Evolutionary conservation across 2,329 filamentous ascomycete species (phyloP).

Genomic region (Metarhizium album): DNA sequence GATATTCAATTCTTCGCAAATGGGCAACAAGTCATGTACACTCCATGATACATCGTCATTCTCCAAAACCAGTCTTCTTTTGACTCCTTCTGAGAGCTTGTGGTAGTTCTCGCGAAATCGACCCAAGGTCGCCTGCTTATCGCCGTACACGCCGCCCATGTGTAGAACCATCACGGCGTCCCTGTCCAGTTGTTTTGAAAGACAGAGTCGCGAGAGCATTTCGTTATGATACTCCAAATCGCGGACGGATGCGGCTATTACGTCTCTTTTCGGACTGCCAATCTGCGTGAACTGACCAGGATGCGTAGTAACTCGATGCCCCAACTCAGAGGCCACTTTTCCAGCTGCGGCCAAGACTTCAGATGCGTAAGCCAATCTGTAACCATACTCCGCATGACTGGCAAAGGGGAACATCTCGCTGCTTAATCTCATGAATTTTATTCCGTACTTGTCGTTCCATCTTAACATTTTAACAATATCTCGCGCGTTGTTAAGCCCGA

Average conservation of each 20-base stretch:
- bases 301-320: slow-evolving; percentile 81
- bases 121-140: slow-evolving; percentile 68
- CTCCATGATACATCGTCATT: slow-evolving; percentile 91
- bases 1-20: slow-evolving; percentile 91
- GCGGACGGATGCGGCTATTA: slow-evolving; percentile 65
- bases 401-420: slow-evolving; percentile 98
- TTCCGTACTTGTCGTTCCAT: slow-evolving; percentile 88
- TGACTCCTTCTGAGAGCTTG: slow-evolving; percentile 55
- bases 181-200: slow-evolving; percentile 67
- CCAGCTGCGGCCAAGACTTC: slow-evolving; percentile 68
- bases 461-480: slow-evolving; percentile 78
- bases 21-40: slow-evolving; percentile 81
- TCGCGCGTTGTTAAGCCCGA: slow-evolving; percentile 72
- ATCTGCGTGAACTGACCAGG: slow-evolving; percentile 91
- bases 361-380: slow-evolving; percentile 74
- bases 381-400: slow-evolving; percentile 77
- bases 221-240: slow-evolving; percentile 87
- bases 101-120: slow-evolving; percentile 70
- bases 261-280: slow-evolving; percentile 67
- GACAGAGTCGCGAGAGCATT: slow-evolving; percentile 62
- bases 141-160: slow-evolving; percentile 83
- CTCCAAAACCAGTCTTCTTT: slow-evolving; percentile 75
- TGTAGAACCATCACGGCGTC: slow-evolving; percentile 94
- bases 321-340: slow-evolving; percentile 62
- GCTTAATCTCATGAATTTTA: slow-evolving; percentile 84